These are phyloP conservation scores for Eutrema yunnanense DNA, from an alignment of 345 rosid species.

Conservation along the genomic window DNA sequence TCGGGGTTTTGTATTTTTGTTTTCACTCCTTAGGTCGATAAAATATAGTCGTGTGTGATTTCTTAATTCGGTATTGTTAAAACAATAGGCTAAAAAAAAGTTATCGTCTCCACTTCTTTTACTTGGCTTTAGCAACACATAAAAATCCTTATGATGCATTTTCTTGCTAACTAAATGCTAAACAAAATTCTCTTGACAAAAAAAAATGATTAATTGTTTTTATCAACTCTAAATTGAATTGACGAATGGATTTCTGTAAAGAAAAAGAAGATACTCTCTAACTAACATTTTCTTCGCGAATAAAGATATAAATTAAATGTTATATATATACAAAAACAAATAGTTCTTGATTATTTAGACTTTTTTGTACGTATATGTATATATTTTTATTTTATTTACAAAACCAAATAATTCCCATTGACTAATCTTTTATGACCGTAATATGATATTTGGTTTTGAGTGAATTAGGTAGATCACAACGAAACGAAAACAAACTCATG, in stretches of 20 bases:
- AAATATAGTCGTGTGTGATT: constrained; percentile 28
- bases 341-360: not conserved
- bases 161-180: not conserved
- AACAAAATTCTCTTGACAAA: not conserved
- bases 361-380: not conserved
- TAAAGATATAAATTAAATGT: not conserved
- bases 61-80: constrained; percentile 25
- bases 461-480: no score
- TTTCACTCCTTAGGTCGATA: constrained; percentile 28
- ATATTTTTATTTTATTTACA: no score
- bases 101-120: constrained; percentile 6
- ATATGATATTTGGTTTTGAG: no score
- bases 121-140: not conserved
- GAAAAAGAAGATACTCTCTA: not conserved
- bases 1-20: constrained; percentile 14
- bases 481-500: no score
- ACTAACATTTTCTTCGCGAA: not conserved
- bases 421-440: no score
- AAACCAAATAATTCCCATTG: no score
- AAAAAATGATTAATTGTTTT: not conserved
- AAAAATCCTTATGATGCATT: not conserved
- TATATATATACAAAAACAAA: not conserved
- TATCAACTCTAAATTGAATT: not conserved
- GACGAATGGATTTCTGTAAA: not conserved
- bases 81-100: constrained; percentile 17